Base-by-base conservation (phyloP, 2,329 filamentous ascomycete genomes). In the Teratosphaeria gauchensis region DNA sequence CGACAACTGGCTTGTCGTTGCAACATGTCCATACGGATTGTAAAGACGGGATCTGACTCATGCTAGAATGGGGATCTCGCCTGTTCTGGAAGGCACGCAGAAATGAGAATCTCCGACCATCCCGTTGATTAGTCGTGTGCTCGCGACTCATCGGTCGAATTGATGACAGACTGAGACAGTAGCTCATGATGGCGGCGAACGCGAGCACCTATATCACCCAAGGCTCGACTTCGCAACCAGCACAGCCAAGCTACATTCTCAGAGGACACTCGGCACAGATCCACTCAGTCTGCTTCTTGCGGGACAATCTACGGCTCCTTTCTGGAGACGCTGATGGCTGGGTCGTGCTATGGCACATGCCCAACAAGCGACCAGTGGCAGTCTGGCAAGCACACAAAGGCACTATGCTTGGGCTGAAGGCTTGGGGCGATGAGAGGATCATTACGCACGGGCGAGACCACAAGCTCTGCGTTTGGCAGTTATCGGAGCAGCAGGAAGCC, bases 241-340 rank as follows among this genome's bases (percentile, higher is more conserved):
- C 82, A 24, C 82, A 82, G 56, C 84, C 84, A 55, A 74, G 75
- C 53, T 87, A 87, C 71, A 84, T 97, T 60, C 82, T 99, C 42
- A 88, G 94, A 63, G 94, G 94, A 56, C 94, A 97, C 76, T 82
- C 83, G 57, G 81, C 88, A 0, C 85, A 90, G 63, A 85, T 96
- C 54, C 91, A 96, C 70, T 83, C 84, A 21, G 80, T 92, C 3
- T 77, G 82, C 56, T 92, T 97, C 70, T 78, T 90, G 64, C 81
- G 83, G 56, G 73, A 77, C 48, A 96, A 96, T 71, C 80, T 83
- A 59, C 86, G 89, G 35, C 84, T 99, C 5, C 77, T 90, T 12
- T 94, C 90, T 0, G 92, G 89, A 38, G 94, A 99, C 74, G 89
- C 90, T 8, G 89, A 96, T 51, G 94, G 94, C 60, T 96, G 88